phyloP scores from a whole-genome alignment of 2,329 filamentous ascomycete species.

The Cercospora zeae-maydis region DNA sequence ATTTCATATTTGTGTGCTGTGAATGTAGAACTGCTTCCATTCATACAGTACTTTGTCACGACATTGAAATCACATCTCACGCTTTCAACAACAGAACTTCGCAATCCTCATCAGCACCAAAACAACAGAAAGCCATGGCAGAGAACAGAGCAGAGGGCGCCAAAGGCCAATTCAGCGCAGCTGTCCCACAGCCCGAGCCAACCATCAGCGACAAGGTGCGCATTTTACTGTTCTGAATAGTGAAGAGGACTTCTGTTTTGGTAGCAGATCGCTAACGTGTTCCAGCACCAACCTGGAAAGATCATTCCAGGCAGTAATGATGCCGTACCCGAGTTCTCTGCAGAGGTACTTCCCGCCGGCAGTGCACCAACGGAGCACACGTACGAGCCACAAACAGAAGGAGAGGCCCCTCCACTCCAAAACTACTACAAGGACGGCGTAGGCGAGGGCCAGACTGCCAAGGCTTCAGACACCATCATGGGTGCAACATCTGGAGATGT shows the following conservation, averaged over 20 bases:
- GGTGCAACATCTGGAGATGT: conserved; percentile 55
- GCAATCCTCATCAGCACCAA: not conserved
- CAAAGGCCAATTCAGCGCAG: conserved; percentile 12
- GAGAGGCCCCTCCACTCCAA: conserved; percentile 40
- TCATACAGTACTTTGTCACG: not conserved
- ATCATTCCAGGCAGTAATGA: conserved; percentile 55
- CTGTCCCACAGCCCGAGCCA: conserved; percentile 6
- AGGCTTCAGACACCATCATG: conserved; percentile 46
- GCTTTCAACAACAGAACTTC: not conserved
- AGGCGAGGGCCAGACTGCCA: conserved; percentile 43
- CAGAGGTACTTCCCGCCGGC: conserved; percentile 58
- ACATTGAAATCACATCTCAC: not conserved
- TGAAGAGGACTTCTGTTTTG: not conserved
- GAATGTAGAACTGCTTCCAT: not conserved
- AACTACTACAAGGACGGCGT: conserved; percentile 40
- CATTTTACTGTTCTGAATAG: not conserved
- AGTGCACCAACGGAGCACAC: conserved; percentile 54
- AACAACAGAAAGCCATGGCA: not conserved
- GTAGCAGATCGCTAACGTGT: conserved; percentile 4
- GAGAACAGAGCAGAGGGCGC: conserved; percentile 10
- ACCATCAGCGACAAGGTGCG: conserved; percentile 10
- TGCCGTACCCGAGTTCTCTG: conserved; percentile 59
- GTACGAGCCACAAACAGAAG: conserved; percentile 44
- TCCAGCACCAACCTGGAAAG: conserved; percentile 61
- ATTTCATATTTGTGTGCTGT: conserved; percentile 1